phyloP scores from a whole-genome alignment of 257 asterid species.

The Rehmannia glutinosa region DNA sequence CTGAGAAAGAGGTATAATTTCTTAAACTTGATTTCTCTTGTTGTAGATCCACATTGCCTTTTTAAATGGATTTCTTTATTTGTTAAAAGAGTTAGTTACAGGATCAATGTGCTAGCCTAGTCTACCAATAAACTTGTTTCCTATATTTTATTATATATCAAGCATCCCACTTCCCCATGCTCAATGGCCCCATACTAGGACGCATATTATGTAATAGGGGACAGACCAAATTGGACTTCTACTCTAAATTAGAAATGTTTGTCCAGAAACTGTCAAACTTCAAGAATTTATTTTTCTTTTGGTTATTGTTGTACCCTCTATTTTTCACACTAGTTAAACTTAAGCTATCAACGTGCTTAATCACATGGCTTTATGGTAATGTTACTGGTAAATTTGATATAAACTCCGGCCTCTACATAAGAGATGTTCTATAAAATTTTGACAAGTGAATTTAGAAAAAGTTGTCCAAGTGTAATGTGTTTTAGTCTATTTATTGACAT shows the following conservation, averaged over 20 bases:
- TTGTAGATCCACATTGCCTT: not conserved
- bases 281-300: not conserved
- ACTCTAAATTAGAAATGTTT: not conserved
- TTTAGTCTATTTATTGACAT: too few relatives aligned
- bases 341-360: too few relatives aligned
- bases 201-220: not conserved
- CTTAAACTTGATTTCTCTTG: slow-evolving; percentile 11
- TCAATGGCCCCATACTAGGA: not conserved
- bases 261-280: not conserved
- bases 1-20: slow-evolving; percentile 65
- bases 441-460: too few relatives aligned
- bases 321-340: too few relatives aligned
- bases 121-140: not conserved
- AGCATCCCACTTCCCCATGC: slow-evolving; percentile 4
- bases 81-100: slow-evolving; percentile 2
- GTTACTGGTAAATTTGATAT: too few relatives aligned
- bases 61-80: slow-evolving; percentile 10
- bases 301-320: not conserved
- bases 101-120: not conserved
- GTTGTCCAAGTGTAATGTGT: too few relatives aligned
- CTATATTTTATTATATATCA: not conserved
- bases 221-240: not conserved
- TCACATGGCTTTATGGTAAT: too few relatives aligned
- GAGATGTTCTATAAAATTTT: too few relatives aligned
- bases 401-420: too few relatives aligned